phyloP scores from a whole-genome alignment of 441 rosid genomes.

The Erodium texanum region DNA sequence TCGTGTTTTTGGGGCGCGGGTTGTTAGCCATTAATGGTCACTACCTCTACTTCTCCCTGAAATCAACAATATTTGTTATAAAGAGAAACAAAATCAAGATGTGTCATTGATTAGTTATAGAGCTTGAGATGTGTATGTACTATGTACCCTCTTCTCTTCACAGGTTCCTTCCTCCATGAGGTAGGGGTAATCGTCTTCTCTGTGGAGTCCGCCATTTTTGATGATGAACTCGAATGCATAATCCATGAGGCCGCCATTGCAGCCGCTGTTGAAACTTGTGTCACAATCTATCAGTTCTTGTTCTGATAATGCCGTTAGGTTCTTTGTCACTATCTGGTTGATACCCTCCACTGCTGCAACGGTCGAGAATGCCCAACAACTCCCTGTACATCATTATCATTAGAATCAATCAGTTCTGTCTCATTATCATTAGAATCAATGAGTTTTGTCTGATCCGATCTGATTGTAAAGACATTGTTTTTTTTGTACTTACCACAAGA shows the following conservation, averaged over 20 bases:
- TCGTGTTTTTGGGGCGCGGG: slow-evolving; percentile 72
- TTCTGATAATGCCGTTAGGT: slow-evolving; percentile 68
- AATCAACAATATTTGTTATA: not conserved
- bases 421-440: not conserved
- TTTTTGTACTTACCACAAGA: slow-evolving; percentile 52
- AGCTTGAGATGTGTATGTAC: slow-evolving; percentile 27
- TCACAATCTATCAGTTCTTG: slow-evolving; percentile 93
- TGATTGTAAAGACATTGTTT: no score
- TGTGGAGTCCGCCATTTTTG: slow-evolving; percentile 68
- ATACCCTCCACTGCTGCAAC: slow-evolving; percentile 94
- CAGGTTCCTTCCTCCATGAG: slow-evolving; percentile 88
- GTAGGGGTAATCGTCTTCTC: slow-evolving; percentile 83
- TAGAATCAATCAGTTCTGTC: no score
- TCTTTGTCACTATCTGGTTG: slow-evolving; percentile 69
- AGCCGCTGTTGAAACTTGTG: slow-evolving; percentile 60
- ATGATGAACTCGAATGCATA: slow-evolving; percentile 68
- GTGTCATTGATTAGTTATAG: no score
- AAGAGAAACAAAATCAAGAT: not conserved
- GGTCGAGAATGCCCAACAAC: slow-evolving; percentile 97
- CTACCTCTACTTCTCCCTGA: slow-evolving; percentile 50
- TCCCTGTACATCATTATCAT: slow-evolving; percentile 37
- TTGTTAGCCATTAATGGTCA: slow-evolving; percentile 63
- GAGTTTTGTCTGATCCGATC: no score
- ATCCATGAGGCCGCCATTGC: slow-evolving; percentile 96
- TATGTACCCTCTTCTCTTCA: slow-evolving; percentile 50